Percentiles rank a stretch among this genome's conserved stretches.
phyloP scores from a whole-genome alignment of 148 eudicot genomes.

The Fagopyrum esculentum region DNA sequence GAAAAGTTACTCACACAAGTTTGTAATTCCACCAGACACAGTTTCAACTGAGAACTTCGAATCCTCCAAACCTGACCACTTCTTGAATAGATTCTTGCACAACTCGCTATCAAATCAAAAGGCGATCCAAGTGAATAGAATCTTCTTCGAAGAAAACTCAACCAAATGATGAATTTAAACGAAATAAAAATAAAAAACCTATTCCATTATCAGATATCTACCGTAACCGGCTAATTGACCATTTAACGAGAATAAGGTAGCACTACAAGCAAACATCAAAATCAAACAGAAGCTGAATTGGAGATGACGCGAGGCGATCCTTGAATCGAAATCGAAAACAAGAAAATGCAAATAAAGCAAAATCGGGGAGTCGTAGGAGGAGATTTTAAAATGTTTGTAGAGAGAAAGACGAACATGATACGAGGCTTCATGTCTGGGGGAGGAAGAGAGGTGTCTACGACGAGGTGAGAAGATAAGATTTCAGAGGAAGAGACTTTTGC shows the following conservation, averaged over 20 bases:
- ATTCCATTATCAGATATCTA: not conserved
- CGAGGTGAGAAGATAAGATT: constrained; percentile 47
- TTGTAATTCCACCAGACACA: constrained; percentile 91
- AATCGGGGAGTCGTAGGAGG: not conserved
- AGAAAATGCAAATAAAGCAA: not conserved
- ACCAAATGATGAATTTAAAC: not conserved
- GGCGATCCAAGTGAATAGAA: not conserved
- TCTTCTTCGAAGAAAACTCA: not conserved
- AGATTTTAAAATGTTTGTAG: not conserved
- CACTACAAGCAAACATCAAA: not conserved
- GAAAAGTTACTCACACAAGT: constrained; percentile 48
- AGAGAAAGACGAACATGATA: constrained; percentile 40
- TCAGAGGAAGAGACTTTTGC: constrained; percentile 24
- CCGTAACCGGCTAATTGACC: not conserved
- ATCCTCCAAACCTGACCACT: constrained; percentile 69
- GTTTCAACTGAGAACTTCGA: constrained; percentile 52
- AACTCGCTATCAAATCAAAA: constrained; percentile 40
- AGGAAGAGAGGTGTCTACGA: constrained; percentile 74
- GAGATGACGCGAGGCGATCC: not conserved
- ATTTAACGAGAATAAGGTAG: not conserved
- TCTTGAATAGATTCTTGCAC: constrained; percentile 78
- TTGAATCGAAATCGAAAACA: not conserved
- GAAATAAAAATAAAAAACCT: too few relatives aligned
- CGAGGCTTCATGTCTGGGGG: constrained; percentile 60
- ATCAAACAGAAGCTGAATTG: not conserved